Base-by-base conservation (phyloP, 805 yeast genomes). In the Saccharomycopsis guyanensis region DNA sequence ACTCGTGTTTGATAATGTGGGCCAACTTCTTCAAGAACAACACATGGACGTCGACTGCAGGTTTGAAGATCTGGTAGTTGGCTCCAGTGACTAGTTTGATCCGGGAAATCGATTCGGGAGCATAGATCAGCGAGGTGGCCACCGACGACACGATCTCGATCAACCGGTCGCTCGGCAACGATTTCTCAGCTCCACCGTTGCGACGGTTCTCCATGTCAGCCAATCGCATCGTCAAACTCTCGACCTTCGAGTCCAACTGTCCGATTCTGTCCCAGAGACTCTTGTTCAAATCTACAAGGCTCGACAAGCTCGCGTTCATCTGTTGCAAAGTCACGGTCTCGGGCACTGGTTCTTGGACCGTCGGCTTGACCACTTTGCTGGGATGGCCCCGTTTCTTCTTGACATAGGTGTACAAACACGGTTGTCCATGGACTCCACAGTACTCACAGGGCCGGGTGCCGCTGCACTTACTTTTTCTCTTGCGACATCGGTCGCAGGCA, bases 401-500 rank as follows among this genome's bases (percentile, higher is more conserved):
- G 8, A 47, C 42, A 38, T 50, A 50, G 8, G 51, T 50, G 32
- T 44, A 48, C 7, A 31, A 13, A 24, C 53, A 50, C 20, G 23
- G 27, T 4, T 47, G 35, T 3, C 36, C 37, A 19, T 50, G 53
- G 16, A 16, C 29, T 13, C n/a, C 23, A 29, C 53, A 50, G 29
- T 45, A 41, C 2, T 22, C 39, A 27, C 53, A 50, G 13, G 53
- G 53, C 5, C 19, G 12, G 3, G 32, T 27, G 7, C 53, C 53
- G 3, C 41, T 31, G 15, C 53, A 50, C 32, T 50, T 50, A 4
- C 46, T 50, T 24, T 50, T 50, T 15, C 53, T 25, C 39, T 42
- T 42, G n/a, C 53, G 48, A 22, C 53, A 50, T 4, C 35, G 16
- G 27, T 50, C 53, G 29, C 53, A 50, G 16, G 53, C 53, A 19